Percentiles rank a stretch among this genome's conserved stretches.
Conservation (phyloP, 2,329 filamentous ascomycete species). For the Fusarium albosuccineum region DNA sequence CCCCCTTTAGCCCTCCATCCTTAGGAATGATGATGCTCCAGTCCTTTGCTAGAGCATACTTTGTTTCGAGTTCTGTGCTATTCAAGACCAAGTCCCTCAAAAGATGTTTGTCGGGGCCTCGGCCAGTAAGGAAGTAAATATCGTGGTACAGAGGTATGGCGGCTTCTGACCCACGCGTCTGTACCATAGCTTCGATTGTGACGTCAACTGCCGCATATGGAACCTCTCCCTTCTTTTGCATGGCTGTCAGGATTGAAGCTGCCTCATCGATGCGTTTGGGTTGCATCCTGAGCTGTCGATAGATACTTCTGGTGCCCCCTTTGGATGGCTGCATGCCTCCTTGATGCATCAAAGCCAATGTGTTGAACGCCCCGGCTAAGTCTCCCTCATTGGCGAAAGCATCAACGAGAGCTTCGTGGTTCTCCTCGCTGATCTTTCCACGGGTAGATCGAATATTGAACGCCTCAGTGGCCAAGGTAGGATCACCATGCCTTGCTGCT, state of each 20-base stretch:
- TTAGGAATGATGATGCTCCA: slow-evolving; percentile 44
- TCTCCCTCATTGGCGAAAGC: slow-evolving; percentile 74
- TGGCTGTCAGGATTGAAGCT: slow-evolving; percentile 67
- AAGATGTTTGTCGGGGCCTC: slow-evolving; percentile 42
- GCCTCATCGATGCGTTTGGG: slow-evolving; percentile 62
- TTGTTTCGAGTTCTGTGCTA: slow-evolving; percentile 44
- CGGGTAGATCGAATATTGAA: slow-evolving; percentile 62
- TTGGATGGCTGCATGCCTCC: slow-evolving; percentile 63
- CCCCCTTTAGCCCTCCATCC: slow-evolving; percentile 23
- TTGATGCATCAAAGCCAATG: slow-evolving; percentile 80
- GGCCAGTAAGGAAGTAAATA: slow-evolving; percentile 46
- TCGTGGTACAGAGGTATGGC: slow-evolving; percentile 52
- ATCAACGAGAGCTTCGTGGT: slow-evolving; percentile 85
- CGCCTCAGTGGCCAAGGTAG: slow-evolving; percentile 76
- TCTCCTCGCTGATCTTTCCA: slow-evolving; percentile 70
- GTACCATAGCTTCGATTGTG: slow-evolving; percentile 52
- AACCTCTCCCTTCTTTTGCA: slow-evolving; percentile 56
- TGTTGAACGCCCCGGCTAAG: slow-evolving; percentile 73
- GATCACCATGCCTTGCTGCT: slow-evolving; percentile 77
- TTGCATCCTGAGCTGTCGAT: slow-evolving; percentile 64
- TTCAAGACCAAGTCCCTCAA: slow-evolving; percentile 50
- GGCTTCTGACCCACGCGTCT: slow-evolving; percentile 45
- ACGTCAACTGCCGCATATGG: slow-evolving; percentile 54
- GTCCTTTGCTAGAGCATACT: slow-evolving; percentile 46
- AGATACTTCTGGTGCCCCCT: slow-evolving; percentile 74